Evolutionary conservation across 768 basidiomycete genomes (phyloP).

Genomic region (Trametes cingulata): DNA sequence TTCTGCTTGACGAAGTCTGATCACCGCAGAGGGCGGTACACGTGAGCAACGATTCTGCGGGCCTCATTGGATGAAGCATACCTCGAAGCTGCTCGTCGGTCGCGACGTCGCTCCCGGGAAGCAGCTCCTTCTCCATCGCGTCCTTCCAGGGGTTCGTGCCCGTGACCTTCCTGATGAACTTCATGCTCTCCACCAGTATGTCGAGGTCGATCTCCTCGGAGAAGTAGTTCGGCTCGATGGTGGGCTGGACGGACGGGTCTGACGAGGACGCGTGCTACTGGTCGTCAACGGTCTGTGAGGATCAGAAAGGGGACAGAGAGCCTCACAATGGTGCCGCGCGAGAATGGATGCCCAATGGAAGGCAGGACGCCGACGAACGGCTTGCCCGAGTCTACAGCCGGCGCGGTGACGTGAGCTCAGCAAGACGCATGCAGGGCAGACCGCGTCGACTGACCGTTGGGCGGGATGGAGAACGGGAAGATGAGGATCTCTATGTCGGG

Average conservation of each 20-base stretch:
- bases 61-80: no score
- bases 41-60: background rate
- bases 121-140: background rate
- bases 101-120: slow-evolving; percentile 16
- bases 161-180: slow-evolving; percentile 28
- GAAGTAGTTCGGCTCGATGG: slow-evolving; percentile 34
- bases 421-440: no score
- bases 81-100: slow-evolving; percentile 10
- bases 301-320: no score
- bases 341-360: slow-evolving; percentile 31
- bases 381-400: background rate
- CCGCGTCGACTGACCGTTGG: background rate
- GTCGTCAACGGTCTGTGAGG: background rate
- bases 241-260: slow-evolving; percentile 28
- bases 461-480: slow-evolving; percentile 17
- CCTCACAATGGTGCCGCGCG: slow-evolving; percentile 34
- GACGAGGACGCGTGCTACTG: slow-evolving; percentile 26
- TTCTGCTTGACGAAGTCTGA: slow-evolving; percentile 11
- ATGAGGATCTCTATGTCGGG: slow-evolving; percentile 29
- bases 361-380: slow-evolving; percentile 17
- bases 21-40: no score
- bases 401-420: no score
- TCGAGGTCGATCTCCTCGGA: slow-evolving; percentile 32
- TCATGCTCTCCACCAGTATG: slow-evolving; percentile 28
- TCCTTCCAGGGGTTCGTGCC: slow-evolving; percentile 20